Conservation (phyloP, 2,329 filamentous ascomycete species). For the Nothopassalora personata region DNA sequence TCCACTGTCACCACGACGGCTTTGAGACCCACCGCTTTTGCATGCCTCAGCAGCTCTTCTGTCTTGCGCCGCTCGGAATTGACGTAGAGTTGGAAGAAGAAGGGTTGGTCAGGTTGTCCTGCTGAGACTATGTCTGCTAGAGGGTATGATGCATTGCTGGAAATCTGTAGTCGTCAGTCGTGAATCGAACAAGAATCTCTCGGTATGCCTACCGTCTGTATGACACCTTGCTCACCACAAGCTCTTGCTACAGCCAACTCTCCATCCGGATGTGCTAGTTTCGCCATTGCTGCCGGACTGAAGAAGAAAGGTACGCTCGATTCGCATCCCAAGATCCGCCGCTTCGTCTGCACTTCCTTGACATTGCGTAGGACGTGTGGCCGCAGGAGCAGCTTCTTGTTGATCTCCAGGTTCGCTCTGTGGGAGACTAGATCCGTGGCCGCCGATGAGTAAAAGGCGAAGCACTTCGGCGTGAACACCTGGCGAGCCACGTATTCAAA, state of each 20-base stretch:
- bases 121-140: conserved; percentile 24
- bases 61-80: conserved; percentile 52
- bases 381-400: conserved; percentile 41
- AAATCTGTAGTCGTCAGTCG: conserved; percentile 11
- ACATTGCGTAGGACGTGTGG: conserved; percentile 44
- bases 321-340: conserved; percentile 30
- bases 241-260: conserved; percentile 31
- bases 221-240: conserved; percentile 14
- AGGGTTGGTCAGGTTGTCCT: conserved; percentile 20
- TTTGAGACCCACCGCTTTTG: conserved; percentile 45
- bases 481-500: conserved; percentile 39
- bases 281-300: conserved; percentile 31
- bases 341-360: conserved; percentile 30
- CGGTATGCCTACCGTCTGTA: conserved; percentile 13
- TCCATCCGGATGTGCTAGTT: conserved; percentile 27
- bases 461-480: conserved; percentile 32
- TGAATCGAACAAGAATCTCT: not conserved
- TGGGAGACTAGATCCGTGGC: conserved; percentile 45
- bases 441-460: conserved; percentile 44
- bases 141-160: conserved; percentile 28
- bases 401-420: conserved; percentile 36
- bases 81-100: conserved; percentile 60
- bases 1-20: conserved; percentile 57
- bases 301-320: conserved; percentile 34
- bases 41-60: conserved; percentile 45